Base-by-base conservation (phyloP, 2,329 filamentous ascomycete species). In the Diaporthe vaccinii region DNA sequence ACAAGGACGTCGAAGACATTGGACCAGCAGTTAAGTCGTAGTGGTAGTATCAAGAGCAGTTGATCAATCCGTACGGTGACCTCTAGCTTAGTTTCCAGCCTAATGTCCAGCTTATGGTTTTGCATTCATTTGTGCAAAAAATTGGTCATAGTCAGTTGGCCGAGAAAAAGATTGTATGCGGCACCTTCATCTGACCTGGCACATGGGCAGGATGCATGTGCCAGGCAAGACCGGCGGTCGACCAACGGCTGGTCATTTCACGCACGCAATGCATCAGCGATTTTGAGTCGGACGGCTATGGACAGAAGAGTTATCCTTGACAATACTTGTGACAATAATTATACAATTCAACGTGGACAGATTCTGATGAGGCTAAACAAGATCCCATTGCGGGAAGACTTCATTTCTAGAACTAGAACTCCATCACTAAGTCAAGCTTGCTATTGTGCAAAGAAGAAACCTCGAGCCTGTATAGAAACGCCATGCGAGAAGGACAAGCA, bases 381-480 rank as follows among this genome's bases (percentile, higher is more conserved):
- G 34, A 22, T 28, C 22, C 9, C 20, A 53, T 39, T 41, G 49
- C 39, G 28, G 5, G 36, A 41, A 31, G n/a, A 25, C 34, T 39
- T 22, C n/a, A 28, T 51, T 41, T 41, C 49, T 41, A 41, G 31
- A 69, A 28, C 34, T 20, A 41, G 34, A 12, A 41, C 36, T 14
- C 34, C 34, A 20, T 22, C 25, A 22, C 49, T 36, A 69, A 55
- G 39, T 39, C 65, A 55, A 55, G 65, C 65, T 51, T 67, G 62
- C 34, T 55, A 8, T 39, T 41, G 65, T 22, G 49, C n/a, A 41
- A 17, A 15, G 55, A 25, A 25, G 14, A 36, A 28, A 41, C 25
- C 28, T n/a, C 12, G 49, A 55, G 49, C 49, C 65, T 55, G n/a
- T 69, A 41, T 22, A 41, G 34, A 69, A 69, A 69, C 65, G 65